A percentile compares a stretch with the other conserved stretches of the same genome.
Evolutionary conservation across 2,329 filamentous ascomycete species (phyloP).

Genomic region (Amylocarpus encephaloides): DNA sequence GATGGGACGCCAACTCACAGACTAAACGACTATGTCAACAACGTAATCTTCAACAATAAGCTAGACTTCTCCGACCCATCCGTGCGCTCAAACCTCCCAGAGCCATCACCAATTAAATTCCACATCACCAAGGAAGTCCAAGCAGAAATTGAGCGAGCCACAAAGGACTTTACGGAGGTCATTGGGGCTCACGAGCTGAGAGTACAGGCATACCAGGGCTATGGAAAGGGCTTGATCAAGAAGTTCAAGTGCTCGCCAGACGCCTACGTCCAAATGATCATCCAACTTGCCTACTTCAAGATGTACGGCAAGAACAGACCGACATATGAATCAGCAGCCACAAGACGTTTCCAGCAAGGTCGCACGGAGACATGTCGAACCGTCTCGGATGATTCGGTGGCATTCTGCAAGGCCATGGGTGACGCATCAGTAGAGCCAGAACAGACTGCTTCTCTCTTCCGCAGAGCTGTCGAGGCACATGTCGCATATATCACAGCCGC

Average conservation of each 20-base stretch:
- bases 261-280: constrained; percentile 97
- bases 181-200: constrained; percentile 85
- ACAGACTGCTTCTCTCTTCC: constrained; percentile 68
- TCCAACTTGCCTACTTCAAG: constrained; percentile 96
- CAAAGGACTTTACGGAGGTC: constrained; percentile 70
- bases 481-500: constrained; percentile 87
- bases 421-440: constrained; percentile 58
- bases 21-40: constrained; percentile 90
- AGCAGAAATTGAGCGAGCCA: constrained; percentile 71
- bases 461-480: constrained; percentile 73
- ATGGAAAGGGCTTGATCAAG: constrained; percentile 98
- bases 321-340: constrained; percentile 95
- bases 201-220: constrained; percentile 93
- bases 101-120: constrained; percentile 74
- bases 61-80: constrained; percentile 77
- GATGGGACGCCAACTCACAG: constrained; percentile 97
- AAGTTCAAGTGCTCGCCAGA: constrained; percentile 98
- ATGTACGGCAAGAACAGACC: constrained; percentile 98
- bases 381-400: constrained; percentile 84
- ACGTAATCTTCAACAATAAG: constrained; percentile 88
- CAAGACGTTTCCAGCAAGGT: constrained; percentile 90
- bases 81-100: constrained; percentile 75
- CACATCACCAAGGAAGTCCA: constrained; percentile 67
- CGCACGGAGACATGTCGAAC: constrained; percentile 93
- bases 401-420: constrained; percentile 84